Evolutionary conservation across 768 basidiomycete species (phyloP).

Genomic region (Trametes cinnabarina): DNA sequence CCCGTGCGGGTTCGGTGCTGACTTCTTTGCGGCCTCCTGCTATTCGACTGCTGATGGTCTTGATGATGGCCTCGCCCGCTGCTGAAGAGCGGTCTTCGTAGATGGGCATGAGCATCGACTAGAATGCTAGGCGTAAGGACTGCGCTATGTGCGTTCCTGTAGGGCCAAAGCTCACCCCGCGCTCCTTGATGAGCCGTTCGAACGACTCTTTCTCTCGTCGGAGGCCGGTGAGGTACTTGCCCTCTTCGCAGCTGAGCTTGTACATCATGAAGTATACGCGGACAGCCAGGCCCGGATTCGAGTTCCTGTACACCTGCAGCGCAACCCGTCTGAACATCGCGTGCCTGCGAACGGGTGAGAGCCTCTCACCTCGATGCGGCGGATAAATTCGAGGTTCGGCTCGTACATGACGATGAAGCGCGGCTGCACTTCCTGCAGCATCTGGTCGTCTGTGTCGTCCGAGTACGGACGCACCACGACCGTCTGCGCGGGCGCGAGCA

Average conservation of each 20-base stretch:
- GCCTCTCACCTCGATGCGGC: constrained; percentile 77
- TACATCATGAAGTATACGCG: constrained; percentile 97
- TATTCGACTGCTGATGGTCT: constrained; percentile 79
- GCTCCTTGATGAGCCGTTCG: constrained; percentile 87
- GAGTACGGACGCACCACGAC: constrained; percentile 86
- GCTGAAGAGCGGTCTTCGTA: constrained; percentile 51
- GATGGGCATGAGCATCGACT: neutral
- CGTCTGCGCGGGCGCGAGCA: constrained; percentile 74
- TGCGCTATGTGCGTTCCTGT: neutral
- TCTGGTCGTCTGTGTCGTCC: constrained; percentile 88
- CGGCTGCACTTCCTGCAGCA: constrained; percentile 84
- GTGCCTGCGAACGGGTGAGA: neutral
- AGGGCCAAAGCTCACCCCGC: constrained; percentile 60
- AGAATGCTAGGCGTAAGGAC: neutral
- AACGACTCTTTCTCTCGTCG: constrained; percentile 93
- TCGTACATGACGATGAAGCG: constrained; percentile 96
- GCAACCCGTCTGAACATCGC: neutral
- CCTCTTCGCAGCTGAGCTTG: constrained; percentile 89
- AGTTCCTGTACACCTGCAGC: constrained; percentile 79
- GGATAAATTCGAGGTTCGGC: constrained; percentile 88
- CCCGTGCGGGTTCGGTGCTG: constrained; percentile 63
- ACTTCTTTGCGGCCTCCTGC: constrained; percentile 81
- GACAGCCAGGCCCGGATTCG: constrained; percentile 77
- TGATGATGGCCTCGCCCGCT: constrained; percentile 58
- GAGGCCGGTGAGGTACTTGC: constrained; percentile 87